phyloP scores from a whole-genome alignment of 495 filamentous ascomycete genomes.

The Copromyces sp. region DNA sequence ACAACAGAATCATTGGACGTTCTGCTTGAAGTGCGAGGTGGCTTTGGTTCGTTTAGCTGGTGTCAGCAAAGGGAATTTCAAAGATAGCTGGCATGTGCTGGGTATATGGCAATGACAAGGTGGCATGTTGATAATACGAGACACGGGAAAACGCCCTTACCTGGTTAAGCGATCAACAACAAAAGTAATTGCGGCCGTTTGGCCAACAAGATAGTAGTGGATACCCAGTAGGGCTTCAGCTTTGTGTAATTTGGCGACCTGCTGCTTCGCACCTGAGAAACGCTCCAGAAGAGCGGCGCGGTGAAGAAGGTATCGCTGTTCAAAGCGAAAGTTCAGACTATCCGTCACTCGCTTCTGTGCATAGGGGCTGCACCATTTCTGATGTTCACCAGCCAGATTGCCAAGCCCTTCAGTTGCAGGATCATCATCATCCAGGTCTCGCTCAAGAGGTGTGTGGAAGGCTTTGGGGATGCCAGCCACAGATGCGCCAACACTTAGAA shows the following conservation, averaged over 20 bases:
- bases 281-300: constrained; percentile 18
- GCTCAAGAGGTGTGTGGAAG: constrained; percentile 21
- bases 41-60: no score
- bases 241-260: constrained; percentile 24
- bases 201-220: constrained; percentile 38
- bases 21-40: constrained; percentile 12
- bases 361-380: constrained; percentile 11
- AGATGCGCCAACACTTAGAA: constrained; percentile 33
- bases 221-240: constrained; percentile 30
- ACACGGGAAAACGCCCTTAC: not conserved
- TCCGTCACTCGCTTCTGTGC: constrained; percentile 16
- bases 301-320: constrained; percentile 36
- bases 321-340: constrained; percentile 21
- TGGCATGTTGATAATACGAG: no score
- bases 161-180: constrained; percentile 10
- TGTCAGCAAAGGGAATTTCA: not conserved
- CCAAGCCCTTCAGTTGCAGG: not conserved
- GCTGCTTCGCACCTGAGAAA: constrained; percentile 20
- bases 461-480: constrained; percentile 21
- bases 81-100: no score
- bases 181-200: constrained; percentile 26
- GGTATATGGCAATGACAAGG: no score
- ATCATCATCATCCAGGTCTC: constrained; percentile 15
- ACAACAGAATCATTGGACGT: constrained; percentile 31
- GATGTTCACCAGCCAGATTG: not conserved